Evolutionary conservation across 768 basidiomycete species (phyloP).

Genomic region (Lanmaoa rubissima): DNA sequence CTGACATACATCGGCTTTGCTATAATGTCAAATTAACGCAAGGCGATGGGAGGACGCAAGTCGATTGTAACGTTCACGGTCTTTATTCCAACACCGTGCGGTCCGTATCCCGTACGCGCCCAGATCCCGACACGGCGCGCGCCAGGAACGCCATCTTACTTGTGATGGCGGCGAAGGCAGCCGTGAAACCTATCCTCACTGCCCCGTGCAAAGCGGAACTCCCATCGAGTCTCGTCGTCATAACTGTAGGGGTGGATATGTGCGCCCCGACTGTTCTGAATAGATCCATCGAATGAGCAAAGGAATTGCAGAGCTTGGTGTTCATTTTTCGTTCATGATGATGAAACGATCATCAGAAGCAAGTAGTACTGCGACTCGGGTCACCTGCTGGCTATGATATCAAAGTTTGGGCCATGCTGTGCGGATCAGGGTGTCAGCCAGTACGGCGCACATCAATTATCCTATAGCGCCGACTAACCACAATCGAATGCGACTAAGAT

Average conservation of each 20-base stretch:
- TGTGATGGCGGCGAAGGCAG: not conserved
- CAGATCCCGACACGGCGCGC: not conserved
- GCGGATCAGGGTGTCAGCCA: not conserved
- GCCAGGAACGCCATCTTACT: slow-evolving; percentile 3
- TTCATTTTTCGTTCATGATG: not conserved
- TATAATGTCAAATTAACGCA: not conserved
- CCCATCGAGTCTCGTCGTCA: not conserved
- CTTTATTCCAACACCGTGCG: not conserved
- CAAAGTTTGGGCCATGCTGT: slow-evolving; percentile 16
- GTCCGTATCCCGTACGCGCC: not conserved
- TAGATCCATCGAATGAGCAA: not conserved
- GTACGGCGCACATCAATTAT: not conserved
- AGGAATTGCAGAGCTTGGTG: slow-evolving; percentile 2
- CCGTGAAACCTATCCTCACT: not conserved
- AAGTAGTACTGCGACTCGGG: not conserved
- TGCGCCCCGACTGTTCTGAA: not conserved
- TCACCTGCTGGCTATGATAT: not conserved
- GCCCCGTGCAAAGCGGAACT: slow-evolving; percentile 7
- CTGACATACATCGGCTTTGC: not conserved
- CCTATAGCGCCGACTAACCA: not conserved
- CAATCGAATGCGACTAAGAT: not conserved
- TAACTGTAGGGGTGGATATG: not conserved
- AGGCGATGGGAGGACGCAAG: not conserved
- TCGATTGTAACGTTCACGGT: not conserved
- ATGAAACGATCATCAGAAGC: slow-evolving; percentile 7